Evolutionary conservation across 805 yeast species (phyloP).

Genomic region (Blastobotrys terrestris): DNA sequence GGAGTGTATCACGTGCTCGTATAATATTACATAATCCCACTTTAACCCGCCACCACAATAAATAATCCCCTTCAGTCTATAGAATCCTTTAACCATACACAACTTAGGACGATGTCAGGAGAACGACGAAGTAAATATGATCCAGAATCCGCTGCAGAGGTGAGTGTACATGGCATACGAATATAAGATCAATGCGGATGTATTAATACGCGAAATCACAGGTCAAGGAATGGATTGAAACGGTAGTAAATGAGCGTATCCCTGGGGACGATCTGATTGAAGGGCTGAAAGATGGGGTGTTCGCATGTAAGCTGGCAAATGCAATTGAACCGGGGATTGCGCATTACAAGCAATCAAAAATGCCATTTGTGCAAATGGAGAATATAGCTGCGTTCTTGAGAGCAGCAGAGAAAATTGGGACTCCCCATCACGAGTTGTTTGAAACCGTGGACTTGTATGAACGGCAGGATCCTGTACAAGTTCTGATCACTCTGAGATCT

Average conservation of each 20-base stretch:
- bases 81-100: not conserved
- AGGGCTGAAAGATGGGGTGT: conserved; percentile 54
- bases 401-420: conserved; percentile 53
- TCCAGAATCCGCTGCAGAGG: conserved; percentile 15
- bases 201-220: not conserved
- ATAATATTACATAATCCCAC: not conserved
- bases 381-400: conserved; percentile 67
- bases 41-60: not conserved
- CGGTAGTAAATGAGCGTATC: conserved; percentile 31
- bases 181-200: not conserved
- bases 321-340: conserved; percentile 33
- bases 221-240: conserved; percentile 48
- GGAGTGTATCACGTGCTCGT: too few species aligned
- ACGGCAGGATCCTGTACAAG: conserved; percentile 68
- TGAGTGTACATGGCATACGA: conserved; percentile 1
- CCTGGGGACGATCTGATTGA: conserved; percentile 45
- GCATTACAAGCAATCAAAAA: conserved; percentile 52
- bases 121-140: conserved; percentile 18
- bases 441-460: conserved; percentile 75
- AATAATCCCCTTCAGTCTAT: not conserved
- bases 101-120: not conserved
- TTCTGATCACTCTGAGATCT: conserved; percentile 65
- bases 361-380: conserved; percentile 80
- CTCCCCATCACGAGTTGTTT: conserved; percentile 76
- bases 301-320: conserved; percentile 43